phyloP scores from a whole-genome alignment of 1,139 yeast genomes.

The Scheffersomyces stambukii region DNA sequence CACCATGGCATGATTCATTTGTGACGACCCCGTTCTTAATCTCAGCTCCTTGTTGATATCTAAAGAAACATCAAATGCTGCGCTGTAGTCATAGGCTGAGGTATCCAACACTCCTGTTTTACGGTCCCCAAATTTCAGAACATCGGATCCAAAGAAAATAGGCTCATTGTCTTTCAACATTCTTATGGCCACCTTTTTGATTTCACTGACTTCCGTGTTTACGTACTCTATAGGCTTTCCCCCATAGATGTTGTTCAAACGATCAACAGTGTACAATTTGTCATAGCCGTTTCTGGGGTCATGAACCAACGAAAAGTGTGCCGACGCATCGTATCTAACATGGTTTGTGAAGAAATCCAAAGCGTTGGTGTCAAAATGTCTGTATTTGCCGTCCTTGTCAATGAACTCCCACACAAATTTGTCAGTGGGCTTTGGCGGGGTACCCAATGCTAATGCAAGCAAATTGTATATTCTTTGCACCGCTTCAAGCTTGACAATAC shows the following conservation, averaged over 20 bases:
- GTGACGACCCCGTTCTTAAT: slow-evolving; percentile 51
- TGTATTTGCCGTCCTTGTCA: slow-evolving; percentile 67
- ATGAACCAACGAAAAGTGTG: slow-evolving; percentile 63
- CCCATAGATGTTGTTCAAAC: slow-evolving; percentile 66
- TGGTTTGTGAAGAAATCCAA: slow-evolving; percentile 54
- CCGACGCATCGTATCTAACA: slow-evolving; percentile 47
- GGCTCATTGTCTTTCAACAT: slow-evolving; percentile 70
- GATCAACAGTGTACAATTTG: slow-evolving; percentile 61
- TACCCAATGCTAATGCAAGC: slow-evolving; percentile 64
- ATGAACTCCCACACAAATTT: slow-evolving; percentile 67
- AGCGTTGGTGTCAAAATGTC: slow-evolving; percentile 55
- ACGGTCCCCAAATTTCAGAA: slow-evolving; percentile 65
- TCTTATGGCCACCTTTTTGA: slow-evolving; percentile 59
- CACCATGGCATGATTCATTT: slow-evolving; percentile 87
- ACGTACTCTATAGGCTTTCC: slow-evolving; percentile 67
- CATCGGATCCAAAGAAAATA: slow-evolving; percentile 82
- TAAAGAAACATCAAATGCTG: slow-evolving; percentile 33
- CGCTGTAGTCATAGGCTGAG: slow-evolving; percentile 60
- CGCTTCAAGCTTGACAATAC: slow-evolving; percentile 41
- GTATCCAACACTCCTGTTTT: slow-evolving; percentile 66
- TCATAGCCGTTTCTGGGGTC: slow-evolving; percentile 75
- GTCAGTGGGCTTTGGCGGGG: slow-evolving; percentile 72
- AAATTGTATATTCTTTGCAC: slow-evolving; percentile 61
- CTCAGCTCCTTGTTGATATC: slow-evolving; percentile 34
- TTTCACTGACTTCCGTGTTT: slow-evolving; percentile 55